Evolutionary conservation across 2,329 filamentous ascomycete genomes (phyloP), one percentile per base, ranked within the genome.

Genomic region (Byssothecium circinans): DNA sequence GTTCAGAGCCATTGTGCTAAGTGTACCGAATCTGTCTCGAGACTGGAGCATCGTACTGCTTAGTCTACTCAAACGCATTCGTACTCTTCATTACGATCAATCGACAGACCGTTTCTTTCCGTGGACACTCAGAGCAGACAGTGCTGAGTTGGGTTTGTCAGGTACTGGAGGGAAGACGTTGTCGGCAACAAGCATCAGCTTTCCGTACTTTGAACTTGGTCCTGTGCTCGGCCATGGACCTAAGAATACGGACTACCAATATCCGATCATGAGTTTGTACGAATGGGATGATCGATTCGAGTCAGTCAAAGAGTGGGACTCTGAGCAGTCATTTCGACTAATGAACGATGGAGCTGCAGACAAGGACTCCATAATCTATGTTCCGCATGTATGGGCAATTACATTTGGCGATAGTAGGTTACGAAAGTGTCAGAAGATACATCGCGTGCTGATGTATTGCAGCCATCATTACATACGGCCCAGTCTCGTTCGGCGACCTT

Each of bases 151-250:
- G 17, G 42, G 20, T 12, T 18, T 17, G 15, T 14, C 22, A 3
- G 17, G 32, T 3, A 20, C 33, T 11, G n/a, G 23, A 20, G 30
- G 36, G 8, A 22, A 19, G 15, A 17, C 32, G 4, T 39, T 38
- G 12, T 32, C 40, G 22, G 45, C 29, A 14, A 48, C 35, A 11
- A 27, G 32, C 8, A 23, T 48, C 23, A 43, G 45, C 27, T 43
- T 48, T 20, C 45, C 45, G 12, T 44, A 39, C 20, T 48, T 48
- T 17, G 25, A 19, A 2, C 33, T 48, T 27, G 41, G 45, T n/a
- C 20, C 45, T 11, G 4, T 43, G 4, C 12, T 34, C 7, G 41
- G 41, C 12, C 45, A 44, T 33, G 45, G 33, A 3, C 29, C 29
- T 8, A 29, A 29, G 17, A 25, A 47, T 19, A 36, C 38, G 23